Conservation (phyloP, 192 early-diverging fungal genomes). For the Coemansia reversa region DNA sequence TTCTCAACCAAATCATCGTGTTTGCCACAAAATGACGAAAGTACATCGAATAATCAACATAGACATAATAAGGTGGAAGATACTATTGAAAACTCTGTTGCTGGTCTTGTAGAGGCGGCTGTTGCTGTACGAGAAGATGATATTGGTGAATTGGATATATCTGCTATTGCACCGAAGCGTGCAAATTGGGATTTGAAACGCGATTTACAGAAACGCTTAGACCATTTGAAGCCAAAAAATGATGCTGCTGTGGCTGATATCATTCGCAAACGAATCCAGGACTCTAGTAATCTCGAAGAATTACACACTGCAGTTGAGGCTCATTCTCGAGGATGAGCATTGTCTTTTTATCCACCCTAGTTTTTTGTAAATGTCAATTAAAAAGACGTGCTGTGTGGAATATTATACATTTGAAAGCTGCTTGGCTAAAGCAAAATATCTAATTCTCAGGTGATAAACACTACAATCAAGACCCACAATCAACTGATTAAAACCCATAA, state of each 20-base stretch:
- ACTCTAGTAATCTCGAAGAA: constrained; percentile 10
- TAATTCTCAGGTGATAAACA: too few species aligned
- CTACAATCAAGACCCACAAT: not conserved
- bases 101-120: constrained; percentile 17
- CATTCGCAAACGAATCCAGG: constrained; percentile 62
- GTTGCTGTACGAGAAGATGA: constrained; percentile 16
- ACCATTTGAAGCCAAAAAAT: constrained; percentile 69
- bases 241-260: constrained; percentile 71
- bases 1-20: not conserved
- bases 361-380: too few species aligned
- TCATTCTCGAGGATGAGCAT: not conserved
- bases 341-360: not conserved
- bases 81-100: constrained; percentile 11
- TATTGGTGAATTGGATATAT: constrained; percentile 59
- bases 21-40: not conserved
- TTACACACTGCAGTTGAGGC: constrained; percentile 28
- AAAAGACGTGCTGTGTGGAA: too few species aligned
- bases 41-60: too few species aligned
- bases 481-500: not conserved
- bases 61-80: not conserved
- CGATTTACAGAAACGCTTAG: constrained; percentile 77
- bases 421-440: too few species aligned
- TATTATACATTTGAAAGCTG: too few species aligned
- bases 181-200: constrained; percentile 90
- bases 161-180: constrained; percentile 78